phyloP scores from a whole-genome alignment of 495 filamentous ascomycete species.

The Lepraria neglecta region DNA sequence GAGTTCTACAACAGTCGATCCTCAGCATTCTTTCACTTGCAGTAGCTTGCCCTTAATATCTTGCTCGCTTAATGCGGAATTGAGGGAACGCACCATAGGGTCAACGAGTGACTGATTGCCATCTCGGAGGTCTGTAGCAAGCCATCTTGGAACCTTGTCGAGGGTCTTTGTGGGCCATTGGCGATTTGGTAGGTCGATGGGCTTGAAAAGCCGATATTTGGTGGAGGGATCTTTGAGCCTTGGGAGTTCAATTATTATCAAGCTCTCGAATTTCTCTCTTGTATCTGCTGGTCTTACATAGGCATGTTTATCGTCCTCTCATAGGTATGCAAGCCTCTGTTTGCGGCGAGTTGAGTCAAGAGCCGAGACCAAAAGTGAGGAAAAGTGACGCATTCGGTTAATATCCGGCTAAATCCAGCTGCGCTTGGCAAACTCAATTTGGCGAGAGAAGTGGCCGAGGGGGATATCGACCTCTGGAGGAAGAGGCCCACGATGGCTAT shows the following conservation, averaged over 20 bases:
- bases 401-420: too few species aligned
- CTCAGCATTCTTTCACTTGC: neutral
- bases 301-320: neutral
- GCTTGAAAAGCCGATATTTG: conserved; percentile 79
- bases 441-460: too few species aligned
- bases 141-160: conserved; percentile 75
- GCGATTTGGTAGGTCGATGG: conserved; percentile 73
- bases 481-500: too few species aligned
- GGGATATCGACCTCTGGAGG: too few species aligned
- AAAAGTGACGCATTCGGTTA: neutral
- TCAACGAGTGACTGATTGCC: conserved; percentile 85
- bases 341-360: conserved; percentile 4
- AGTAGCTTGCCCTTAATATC: neutral
- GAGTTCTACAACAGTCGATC: conserved; percentile 20
- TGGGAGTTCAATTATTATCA: neutral
- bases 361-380: neutral
- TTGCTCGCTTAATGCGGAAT: neutral
- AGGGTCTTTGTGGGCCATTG: conserved; percentile 84
- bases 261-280: too few species aligned
- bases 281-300: conserved; percentile 1
- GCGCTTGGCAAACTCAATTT: too few species aligned
- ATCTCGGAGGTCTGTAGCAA: conserved; percentile 79
- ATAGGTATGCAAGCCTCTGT: neutral
- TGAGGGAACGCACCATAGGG: conserved; percentile 62
- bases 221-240: conserved; percentile 93